phyloP scores from a whole-genome alignment of 495 filamentous ascomycete species.

The Aspergillus cristatus region DNA sequence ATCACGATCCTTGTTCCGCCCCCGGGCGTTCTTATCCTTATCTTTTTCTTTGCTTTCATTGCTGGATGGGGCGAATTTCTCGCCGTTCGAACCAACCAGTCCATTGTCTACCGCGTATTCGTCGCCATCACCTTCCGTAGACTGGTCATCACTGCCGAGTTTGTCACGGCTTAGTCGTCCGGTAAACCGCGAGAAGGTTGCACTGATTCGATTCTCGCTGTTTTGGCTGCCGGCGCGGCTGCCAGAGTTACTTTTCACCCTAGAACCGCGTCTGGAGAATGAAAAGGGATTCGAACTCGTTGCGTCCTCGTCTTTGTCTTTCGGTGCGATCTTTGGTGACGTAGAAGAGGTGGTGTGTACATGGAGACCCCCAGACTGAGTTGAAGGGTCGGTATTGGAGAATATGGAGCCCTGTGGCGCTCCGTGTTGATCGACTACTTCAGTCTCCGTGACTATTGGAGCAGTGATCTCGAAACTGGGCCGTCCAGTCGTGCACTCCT shows the following conservation, averaged over 20 bases:
- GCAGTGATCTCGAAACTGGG: conserved; percentile 37
- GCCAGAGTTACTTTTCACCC: conserved; percentile 43
- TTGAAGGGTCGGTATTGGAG: conserved; percentile 16
- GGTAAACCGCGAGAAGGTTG: conserved; percentile 56
- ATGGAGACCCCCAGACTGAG: conserved; percentile 25
- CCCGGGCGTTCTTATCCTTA: conserved; percentile 8
- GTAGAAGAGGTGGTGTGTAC: conserved; percentile 37
- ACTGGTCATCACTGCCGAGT: conserved; percentile 19
- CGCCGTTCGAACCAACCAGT: conserved; percentile 13
- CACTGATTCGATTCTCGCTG: conserved; percentile 57
- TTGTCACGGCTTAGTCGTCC: conserved; percentile 42
- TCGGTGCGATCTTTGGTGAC: conserved; percentile 35
- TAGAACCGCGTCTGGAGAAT: conserved; percentile 52
- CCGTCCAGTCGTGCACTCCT: conserved; percentile 19
- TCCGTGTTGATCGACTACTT: conserved; percentile 2
- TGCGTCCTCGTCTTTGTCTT: conserved; percentile 48
- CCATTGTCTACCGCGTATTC: conserved; percentile 23
- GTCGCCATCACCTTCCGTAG: conserved; percentile 20
- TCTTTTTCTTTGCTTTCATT: conserved; percentile 23
- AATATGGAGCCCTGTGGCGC: conserved; percentile 20
- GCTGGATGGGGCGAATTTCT: conserved; percentile 14
- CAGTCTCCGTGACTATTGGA: conserved; percentile 11
- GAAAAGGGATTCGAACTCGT: conserved; percentile 32
- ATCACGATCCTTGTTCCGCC: conserved; percentile 18
- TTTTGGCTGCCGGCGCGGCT: conserved; percentile 60